Evolutionary conservation across 805 yeast species (phyloP), one percentile per base, ranked within the genome.

Genomic region (Wickerhamomyces chaumierensis): DNA sequence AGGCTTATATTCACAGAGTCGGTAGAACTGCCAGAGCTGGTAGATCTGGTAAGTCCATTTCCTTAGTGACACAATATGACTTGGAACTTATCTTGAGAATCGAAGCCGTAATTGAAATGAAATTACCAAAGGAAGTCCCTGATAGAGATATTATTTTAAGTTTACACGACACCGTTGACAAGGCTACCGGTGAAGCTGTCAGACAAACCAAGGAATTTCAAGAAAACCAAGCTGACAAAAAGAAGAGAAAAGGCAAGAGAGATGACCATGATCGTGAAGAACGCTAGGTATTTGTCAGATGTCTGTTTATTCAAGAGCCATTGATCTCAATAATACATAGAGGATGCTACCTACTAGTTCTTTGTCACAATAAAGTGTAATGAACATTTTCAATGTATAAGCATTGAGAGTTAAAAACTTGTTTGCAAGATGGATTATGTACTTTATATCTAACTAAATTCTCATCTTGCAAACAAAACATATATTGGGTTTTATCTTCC

Each of bases 11-110:
- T 48, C 94, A 82, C 57, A 68, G 95, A 61, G 96, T 88, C 27
- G 96, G 96, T 41, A 80, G 96, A 66, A 87, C 96, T 27, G 96
- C 96, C 2, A 79, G 96, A 60, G 94, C 95, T 1, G 95, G 95
- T 16, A 72, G 87, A 49, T 75, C 90, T 0, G 95, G 95, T 36
- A 82, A 80, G 56, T 83, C 95, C 3, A 69, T 88, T 15, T 81
- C 95, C 2, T 64, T 88, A 41, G 94, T 87, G 25, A 88, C 97
- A 0, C 98, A 92, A 59, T 92, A 92, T 57, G 98, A 92, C 58
- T 66, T 92, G 43, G 96, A 88, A 58, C 64, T 87, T 51, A 83
- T 85, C 53, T 64, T 87, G 47, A 71, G 96, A 54, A 88, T 92
- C 38, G 98, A 92, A 59, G 79, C 78, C 39, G 96, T 82, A 9